These are phyloP conservation scores for Aspergillus sp. DNA, from an alignment of 2,329 filamentous ascomycete genomes.

Conservation along the genomic window DNA sequence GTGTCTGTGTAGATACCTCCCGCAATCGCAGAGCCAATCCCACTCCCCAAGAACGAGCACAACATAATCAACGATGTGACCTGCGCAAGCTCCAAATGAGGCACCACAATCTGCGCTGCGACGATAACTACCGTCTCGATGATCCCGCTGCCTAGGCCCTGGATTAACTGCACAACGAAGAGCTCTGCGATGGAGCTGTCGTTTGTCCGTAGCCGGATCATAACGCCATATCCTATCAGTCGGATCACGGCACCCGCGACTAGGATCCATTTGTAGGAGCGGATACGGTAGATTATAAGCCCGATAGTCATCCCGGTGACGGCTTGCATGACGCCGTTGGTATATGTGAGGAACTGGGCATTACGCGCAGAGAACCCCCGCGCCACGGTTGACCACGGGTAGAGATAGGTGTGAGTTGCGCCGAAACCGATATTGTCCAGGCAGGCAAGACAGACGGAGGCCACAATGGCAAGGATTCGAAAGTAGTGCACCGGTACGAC, in stretches of 20 bases:
- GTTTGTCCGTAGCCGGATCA: constrained; percentile 42
- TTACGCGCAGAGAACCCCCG: constrained; percentile 34
- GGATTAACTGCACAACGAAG: constrained; percentile 42
- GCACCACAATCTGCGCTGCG: constrained; percentile 39
- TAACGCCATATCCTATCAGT: constrained; percentile 43
- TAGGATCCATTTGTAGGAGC: constrained; percentile 42
- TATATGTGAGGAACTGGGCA: constrained; percentile 38
- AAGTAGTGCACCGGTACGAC: constrained; percentile 42
- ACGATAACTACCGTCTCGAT: constrained; percentile 39
- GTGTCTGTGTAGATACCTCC: constrained; percentile 46
- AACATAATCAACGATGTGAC: constrained; percentile 41
- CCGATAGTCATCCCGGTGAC: constrained; percentile 36
- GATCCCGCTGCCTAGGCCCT: constrained; percentile 43
- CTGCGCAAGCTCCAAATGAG: constrained; percentile 41
- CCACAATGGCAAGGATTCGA: constrained; percentile 35
- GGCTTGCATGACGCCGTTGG: constrained; percentile 37
- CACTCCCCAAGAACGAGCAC: constrained; percentile 33
- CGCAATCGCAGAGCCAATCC: constrained; percentile 34
- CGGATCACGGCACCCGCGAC: constrained; percentile 36
- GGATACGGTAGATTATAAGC: constrained; percentile 34
- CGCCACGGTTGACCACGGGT: constrained; percentile 40
- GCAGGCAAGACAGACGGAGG: constrained; percentile 34
- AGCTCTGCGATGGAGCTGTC: constrained; percentile 40
- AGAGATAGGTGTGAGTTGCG: constrained; percentile 43
- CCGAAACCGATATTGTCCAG: constrained; percentile 39